Percentiles rank a stretch among this genome's conserved stretches.
Conservation (phyloP, 352 stramenopile genomes). For the Pythium grandisporangium region DNA sequence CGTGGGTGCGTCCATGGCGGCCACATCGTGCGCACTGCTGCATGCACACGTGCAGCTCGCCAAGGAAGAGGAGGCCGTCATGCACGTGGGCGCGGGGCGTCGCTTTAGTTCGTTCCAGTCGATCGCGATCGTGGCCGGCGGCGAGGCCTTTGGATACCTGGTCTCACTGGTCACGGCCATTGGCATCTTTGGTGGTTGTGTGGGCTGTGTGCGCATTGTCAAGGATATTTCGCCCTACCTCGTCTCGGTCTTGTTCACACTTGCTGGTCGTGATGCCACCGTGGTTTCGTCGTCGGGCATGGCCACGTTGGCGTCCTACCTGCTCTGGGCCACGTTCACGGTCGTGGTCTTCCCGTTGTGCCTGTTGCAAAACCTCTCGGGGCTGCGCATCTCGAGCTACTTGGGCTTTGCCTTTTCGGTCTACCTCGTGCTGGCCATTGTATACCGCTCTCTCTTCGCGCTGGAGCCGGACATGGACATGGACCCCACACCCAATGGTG, state of each 20-base stretch:
- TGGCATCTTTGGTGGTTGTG: slow-evolving; percentile 61
- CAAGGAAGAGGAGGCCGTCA: slow-evolving; percentile 23
- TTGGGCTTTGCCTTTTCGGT: slow-evolving; percentile 57
- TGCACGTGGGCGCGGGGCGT: slow-evolving; percentile 37
- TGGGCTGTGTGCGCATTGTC: slow-evolving; percentile 64
- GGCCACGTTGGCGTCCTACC: slow-evolving; percentile 22
- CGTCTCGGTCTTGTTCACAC: slow-evolving; percentile 14
- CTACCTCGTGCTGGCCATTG: slow-evolving; percentile 43
- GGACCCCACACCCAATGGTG: neutral
- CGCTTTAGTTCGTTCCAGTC: slow-evolving; percentile 56
- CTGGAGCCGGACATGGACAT: neutral
- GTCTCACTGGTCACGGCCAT: slow-evolving; percentile 58
- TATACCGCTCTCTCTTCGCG: slow-evolving; percentile 39
- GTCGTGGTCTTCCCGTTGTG: slow-evolving; percentile 58
- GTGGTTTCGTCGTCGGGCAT: slow-evolving; percentile 2
- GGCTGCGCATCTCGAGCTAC: slow-evolving; percentile 60
- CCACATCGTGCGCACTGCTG: slow-evolving; percentile 48
- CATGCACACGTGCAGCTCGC: slow-evolving; percentile 46
- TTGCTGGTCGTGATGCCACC: neutral
- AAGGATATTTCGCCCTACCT: slow-evolving; percentile 60
- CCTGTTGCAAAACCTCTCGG: slow-evolving; percentile 61
- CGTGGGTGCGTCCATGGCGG: slow-evolving; percentile 44
- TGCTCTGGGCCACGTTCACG: slow-evolving; percentile 41
- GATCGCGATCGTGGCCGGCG: slow-evolving; percentile 42
- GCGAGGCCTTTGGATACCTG: slow-evolving; percentile 39